Evolutionary conservation across 495 filamentous ascomycete species (phyloP).

Genomic region (Pseudotulostoma volvatum): DNA sequence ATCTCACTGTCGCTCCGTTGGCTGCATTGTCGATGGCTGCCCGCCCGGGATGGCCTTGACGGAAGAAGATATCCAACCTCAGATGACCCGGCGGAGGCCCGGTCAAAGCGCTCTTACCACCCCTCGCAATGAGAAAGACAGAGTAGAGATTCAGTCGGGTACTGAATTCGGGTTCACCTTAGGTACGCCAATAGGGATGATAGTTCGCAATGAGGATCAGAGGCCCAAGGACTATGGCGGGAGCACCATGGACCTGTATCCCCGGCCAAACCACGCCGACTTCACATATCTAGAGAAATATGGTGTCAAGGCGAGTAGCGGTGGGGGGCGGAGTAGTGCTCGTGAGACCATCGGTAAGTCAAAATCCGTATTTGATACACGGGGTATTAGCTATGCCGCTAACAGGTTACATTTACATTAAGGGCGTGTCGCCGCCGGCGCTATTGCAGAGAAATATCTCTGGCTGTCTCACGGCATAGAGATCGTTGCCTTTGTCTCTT

Average conservation of each 20-base stretch:
- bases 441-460: slow-evolving; percentile 90
- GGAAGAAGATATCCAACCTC: slow-evolving; percentile 84
- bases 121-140: slow-evolving; percentile 83
- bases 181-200: slow-evolving; percentile 78
- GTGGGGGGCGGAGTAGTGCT: slow-evolving; percentile 82
- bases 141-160: slow-evolving; percentile 83
- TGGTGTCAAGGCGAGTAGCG: slow-evolving; percentile 82
- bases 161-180: slow-evolving; percentile 86
- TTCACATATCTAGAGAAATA: slow-evolving; percentile 97
- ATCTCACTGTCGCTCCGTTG: slow-evolving; percentile 81
- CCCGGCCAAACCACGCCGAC: slow-evolving; percentile 85
- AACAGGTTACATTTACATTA: slow-evolving; percentile 5
- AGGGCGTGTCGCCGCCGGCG: slow-evolving; percentile 83
- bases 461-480: slow-evolving; percentile 64
- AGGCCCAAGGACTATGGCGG: slow-evolving; percentile 85
- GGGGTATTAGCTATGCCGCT: no score
- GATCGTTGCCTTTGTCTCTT: slow-evolving; percentile 81
- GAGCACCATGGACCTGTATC: slow-evolving; percentile 82
- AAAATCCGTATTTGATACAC: no score
- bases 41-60: slow-evolving; percentile 81
- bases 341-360: slow-evolving; percentile 77
- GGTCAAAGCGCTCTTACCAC: slow-evolving; percentile 86
- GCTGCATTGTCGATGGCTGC: slow-evolving; percentile 75
- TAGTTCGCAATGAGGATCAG: slow-evolving; percentile 86
- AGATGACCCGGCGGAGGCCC: slow-evolving; percentile 80